Base-by-base conservation (phyloP, 805 yeast species). In the Lipomyces spencermartinsiae region DNA sequence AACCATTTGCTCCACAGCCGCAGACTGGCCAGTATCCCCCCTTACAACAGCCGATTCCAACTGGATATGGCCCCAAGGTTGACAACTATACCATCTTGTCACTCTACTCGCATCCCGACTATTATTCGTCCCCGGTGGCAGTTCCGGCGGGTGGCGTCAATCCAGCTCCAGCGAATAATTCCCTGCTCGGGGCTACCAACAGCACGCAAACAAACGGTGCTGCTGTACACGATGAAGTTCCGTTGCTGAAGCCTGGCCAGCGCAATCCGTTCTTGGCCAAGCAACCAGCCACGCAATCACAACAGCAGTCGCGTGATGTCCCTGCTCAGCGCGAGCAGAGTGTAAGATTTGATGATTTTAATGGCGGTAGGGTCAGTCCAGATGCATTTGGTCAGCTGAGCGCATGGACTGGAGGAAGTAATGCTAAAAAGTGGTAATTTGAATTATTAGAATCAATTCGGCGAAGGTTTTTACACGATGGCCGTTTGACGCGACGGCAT, bases 371-470 rank as follows among this genome's bases (percentile, higher is more conserved):
- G 58, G 58, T 31, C 49, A 68, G 68, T 51, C 75, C 66, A 66
- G 74, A 65, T 64, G 76, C 72, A 31, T 76, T 66, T 71, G 77
- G 71, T 37, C 69, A 67, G 58, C 69, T 69, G 16, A 66, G 73
- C 53, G 72, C 70, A 31, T 64, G 39, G 46, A 63, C 68, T 10
- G 70, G 67, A 64, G 62, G 49, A 22, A 29, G n/a, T 31, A 34
- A n/a, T 60, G 55, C 37, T 39, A 49, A 37, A 12, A 16, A 34
- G n/a, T 64, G 65, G 63, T 63, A 34, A 60, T 35, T 16, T 54
- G 37, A n/a, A 59, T 59, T 6, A 39, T 16, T 25, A 25, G 25
- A 33, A 35, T 2, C 9, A 46, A 37, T 64, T n/a, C 51, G 49
- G 33, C 57, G 64, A 64, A 43, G 53, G 55, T 34, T 29, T 25